Base-by-base conservation (phyloP, 441 rosid species). In the Pelargonium citronellum region DNA sequence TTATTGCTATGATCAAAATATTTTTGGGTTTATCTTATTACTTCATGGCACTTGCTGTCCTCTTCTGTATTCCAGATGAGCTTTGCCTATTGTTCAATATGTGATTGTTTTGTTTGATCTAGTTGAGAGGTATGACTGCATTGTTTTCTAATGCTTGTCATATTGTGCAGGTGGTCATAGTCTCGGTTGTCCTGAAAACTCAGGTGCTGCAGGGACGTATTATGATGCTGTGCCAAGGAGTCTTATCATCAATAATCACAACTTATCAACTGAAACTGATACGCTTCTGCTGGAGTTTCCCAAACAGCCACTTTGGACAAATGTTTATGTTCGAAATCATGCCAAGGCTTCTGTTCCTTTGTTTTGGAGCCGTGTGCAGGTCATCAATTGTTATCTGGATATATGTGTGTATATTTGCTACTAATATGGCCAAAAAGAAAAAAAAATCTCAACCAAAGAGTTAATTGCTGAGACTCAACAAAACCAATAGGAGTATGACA, bases 341-440 rank as follows among this genome's bases (percentile, higher is more conserved):
- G 98, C 97, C 3, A 90, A 96, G 81, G 99, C 99, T 68, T 78
- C 95, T 69, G 94, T 95, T 79, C 99, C 99, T 46, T 77, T 95
- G 86, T 86, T 91, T 65, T 95, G 99, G 99, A 92, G 98, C 69
- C 97, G 99, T 78, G 99, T 95, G 69, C 99, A 95, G 98, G 99
- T 92, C 72, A 76, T 80, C 73, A 71, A 64, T 49, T 65, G 5
- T 34, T 63, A 57, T 1, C 62, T 17, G 11, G 19, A 57, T 57
- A 57, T 17, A 13, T 13, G 8, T 17, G 62, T 17, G 60, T 53
- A 19, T 53, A 53, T 53, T 53, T 53, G 22, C 60, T 53, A 53
- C 37, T 30, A 30, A 2, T 30, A 30, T 30, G 37, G 1, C 37
- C 37, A 30, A 0, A 30, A 3, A 30, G 37, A 30, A 30, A 30